phyloP scores from a whole-genome alignment of 495 filamentous ascomycete genomes.

The Aspergillus heteromorphus region DNA sequence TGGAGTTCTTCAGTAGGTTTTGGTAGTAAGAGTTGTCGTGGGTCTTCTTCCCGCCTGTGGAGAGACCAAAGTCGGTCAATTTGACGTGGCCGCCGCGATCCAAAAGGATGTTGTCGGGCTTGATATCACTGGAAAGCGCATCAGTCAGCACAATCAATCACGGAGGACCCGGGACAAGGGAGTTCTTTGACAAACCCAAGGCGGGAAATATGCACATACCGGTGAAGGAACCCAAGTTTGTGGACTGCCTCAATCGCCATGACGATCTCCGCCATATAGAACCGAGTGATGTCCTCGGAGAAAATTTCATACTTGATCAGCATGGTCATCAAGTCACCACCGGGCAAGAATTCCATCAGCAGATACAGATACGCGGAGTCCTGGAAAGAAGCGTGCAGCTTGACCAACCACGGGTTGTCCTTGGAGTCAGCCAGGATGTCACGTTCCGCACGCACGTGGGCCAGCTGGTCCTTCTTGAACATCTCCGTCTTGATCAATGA shows the following conservation, averaged over 20 bases:
- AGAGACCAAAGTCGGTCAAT: slow-evolving; percentile 96
- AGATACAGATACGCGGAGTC: slow-evolving; percentile 94
- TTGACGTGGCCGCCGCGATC: slow-evolving; percentile 96
- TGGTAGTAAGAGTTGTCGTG: slow-evolving; percentile 99
- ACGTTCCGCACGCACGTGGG: slow-evolving; percentile 96
- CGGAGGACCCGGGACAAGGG: background rate
- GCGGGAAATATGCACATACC: slow-evolving; percentile 48
- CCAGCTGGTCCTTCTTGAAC: slow-evolving; percentile 99
- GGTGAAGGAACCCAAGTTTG: slow-evolving; percentile 96
- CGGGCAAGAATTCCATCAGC: slow-evolving; percentile 98
- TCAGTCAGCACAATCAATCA: slow-evolving; percentile 10
- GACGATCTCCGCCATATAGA: slow-evolving; percentile 98
- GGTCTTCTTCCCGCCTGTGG: slow-evolving; percentile 94
- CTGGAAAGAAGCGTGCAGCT: slow-evolving; percentile 96
- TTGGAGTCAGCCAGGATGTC: slow-evolving; percentile 93
- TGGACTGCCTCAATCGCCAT: slow-evolving; percentile 97
- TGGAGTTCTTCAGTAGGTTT: slow-evolving; percentile 83
- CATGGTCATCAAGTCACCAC: slow-evolving; percentile 99
- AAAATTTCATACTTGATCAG: slow-evolving; percentile 99
- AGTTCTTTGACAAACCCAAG: background rate
- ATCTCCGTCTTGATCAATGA: slow-evolving; percentile 97
- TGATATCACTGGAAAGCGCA: slow-evolving; percentile 72
- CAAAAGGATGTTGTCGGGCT: slow-evolving; percentile 96
- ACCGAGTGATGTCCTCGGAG: slow-evolving; percentile 95
- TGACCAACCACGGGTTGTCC: slow-evolving; percentile 98